Base-by-base conservation (phyloP, 352 stramenopile species). In the Pythium phragmiticola region DNA sequence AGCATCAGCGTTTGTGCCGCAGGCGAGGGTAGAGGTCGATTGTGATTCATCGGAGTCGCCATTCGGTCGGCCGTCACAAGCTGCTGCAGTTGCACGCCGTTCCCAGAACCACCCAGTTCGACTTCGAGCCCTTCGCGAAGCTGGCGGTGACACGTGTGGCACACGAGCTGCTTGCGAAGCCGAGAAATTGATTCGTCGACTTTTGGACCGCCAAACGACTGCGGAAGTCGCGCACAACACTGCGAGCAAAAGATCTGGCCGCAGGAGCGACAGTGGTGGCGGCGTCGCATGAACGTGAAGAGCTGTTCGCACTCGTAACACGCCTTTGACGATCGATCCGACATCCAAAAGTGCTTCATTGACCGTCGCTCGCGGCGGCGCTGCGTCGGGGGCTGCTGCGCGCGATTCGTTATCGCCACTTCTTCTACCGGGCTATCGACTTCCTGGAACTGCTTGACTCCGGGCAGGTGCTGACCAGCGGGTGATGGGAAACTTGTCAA, bases 301-400 rank as follows among this genome's bases (percentile, higher is more conserved):
- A 91, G 70, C 49, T 84, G 74, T 49, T 93, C 85, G 63, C 87
- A 95, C 43, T 92, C 82, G 55, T 91, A 92, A 52, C 87, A 95
- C 0, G 77, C 71, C 60, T 95, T 95, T 21, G 80, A 80, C 17
- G 86, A 92, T 17, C 87, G 81, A 62, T 95, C 87, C 51, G 87
- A 95, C 87, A 95, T 95, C 87, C 87, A 95, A 61, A 95, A 95
- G 65, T 92, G 84, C 57, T 92, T 94, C 64, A 93, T 78, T 19
- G 81, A 90, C 46, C 83, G 78, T 30, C 84, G 72, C 28, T 84
- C 70, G 12, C 80, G 70, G 14, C 69, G 72, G 13, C 77, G 69
- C 17, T 73, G 63, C 36, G 62, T 59, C 41, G 76, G 48, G 2
- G 68, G 51, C 11, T 73, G 61, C 42, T 73, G 53, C 8, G 57